Evolutionary conservation across 129 eudicot genomes (phyloP).

Genomic region (Mikania micrantha): DNA sequence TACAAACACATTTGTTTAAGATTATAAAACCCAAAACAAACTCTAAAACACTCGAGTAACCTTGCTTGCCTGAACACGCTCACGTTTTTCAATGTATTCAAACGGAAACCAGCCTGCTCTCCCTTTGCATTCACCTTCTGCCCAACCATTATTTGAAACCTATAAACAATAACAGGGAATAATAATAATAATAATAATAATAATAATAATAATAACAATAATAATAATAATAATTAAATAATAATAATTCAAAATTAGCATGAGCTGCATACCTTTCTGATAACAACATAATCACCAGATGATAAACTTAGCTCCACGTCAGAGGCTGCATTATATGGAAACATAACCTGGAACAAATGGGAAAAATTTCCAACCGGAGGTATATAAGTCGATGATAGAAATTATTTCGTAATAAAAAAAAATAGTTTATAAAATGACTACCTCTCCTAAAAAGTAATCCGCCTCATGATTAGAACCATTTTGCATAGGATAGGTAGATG

Average conservation of each 20-base stretch:
- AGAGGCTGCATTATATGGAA: conserved; percentile 77
- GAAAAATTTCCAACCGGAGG: no score
- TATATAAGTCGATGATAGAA: neutral
- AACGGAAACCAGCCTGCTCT: conserved; percentile 97
- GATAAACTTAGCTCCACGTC: conserved; percentile 71
- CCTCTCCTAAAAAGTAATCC: conserved; percentile 86
- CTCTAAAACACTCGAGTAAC: conserved; percentile 58
- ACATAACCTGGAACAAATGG: conserved; percentile 44
- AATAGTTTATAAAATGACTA: neutral
- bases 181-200: no score
- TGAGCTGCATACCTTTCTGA: conserved; percentile 57
- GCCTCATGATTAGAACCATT: conserved; percentile 55
- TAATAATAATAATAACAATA: conserved; percentile 15
- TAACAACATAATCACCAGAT: conserved; percentile 76
- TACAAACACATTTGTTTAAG: conserved; percentile 3
- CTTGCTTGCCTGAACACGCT: conserved; percentile 95
- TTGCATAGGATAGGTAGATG: conserved; percentile 39
- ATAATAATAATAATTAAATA: no score
- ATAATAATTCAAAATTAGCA: no score
- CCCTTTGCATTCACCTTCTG: conserved; percentile 98
- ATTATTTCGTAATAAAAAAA: neutral
- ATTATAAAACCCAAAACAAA: neutral
- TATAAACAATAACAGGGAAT: conserved; percentile 16
- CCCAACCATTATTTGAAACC: conserved; percentile 98
- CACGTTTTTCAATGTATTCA: conserved; percentile 87